Conservation (phyloP, 306 rosid genomes). For the Rosa chinensis region DNA sequence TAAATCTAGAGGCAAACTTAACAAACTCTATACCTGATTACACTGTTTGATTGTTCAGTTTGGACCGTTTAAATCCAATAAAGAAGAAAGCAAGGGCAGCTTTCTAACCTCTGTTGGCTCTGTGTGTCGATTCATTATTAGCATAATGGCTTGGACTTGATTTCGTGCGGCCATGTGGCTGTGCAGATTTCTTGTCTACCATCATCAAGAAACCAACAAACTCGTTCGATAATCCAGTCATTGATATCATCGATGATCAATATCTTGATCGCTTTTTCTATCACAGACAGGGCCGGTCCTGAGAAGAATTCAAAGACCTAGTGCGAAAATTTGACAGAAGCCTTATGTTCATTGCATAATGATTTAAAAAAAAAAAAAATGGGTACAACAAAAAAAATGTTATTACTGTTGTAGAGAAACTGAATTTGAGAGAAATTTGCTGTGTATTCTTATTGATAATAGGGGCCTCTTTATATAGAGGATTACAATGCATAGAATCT, state of each 20-base stretch:
- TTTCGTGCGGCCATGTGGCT: background rate
- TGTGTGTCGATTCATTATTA: background rate
- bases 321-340: no score
- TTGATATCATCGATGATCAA: background rate
- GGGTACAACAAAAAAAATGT: no score
- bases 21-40: background rate
- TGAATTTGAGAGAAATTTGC: no score
- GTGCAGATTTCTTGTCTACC: background rate
- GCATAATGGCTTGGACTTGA: background rate
- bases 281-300: background rate
- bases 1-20: background rate
- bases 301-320: no score
- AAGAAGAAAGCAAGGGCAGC: background rate
- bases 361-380: no score
- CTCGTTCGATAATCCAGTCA: background rate
- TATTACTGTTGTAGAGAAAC: no score
- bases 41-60: background rate
- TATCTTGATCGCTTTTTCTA: background rate
- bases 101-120: background rate
- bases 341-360: no score
- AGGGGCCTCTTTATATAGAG: no score
- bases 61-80: background rate
- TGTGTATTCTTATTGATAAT: no score
- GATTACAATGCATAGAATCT: no score
- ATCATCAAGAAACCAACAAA: background rate